Conservation (phyloP, 2,329 filamentous ascomycete genomes). For the Xylariaceae sp. region DNA sequence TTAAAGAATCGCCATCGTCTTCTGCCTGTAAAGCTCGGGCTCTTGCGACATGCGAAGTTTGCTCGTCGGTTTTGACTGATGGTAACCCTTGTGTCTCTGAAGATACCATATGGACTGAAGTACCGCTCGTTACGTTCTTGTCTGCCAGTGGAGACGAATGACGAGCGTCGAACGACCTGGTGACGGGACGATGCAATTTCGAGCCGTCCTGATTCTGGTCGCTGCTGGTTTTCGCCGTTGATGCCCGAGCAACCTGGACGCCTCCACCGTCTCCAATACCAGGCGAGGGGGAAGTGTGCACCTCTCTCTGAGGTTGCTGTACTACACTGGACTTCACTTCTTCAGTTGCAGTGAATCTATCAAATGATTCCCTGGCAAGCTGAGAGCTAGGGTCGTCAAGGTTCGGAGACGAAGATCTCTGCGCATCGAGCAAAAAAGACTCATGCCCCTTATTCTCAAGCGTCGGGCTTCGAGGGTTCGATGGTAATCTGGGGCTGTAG, state of each 20-base stretch:
- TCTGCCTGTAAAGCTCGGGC: constrained; percentile 18
- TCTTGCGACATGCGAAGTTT: constrained; percentile 23
- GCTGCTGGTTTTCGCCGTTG: background rate
- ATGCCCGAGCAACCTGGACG: constrained; percentile 2
- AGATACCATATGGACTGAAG: background rate
- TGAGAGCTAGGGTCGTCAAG: too few species aligned
- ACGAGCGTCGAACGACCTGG: constrained; percentile 6
- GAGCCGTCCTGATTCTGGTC: background rate
- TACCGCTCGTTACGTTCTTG: too few species aligned
- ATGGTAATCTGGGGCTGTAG: constrained; percentile 8
- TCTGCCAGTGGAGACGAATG: background rate
- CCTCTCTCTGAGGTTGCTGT: too few species aligned
- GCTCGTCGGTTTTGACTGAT: constrained; percentile 14
- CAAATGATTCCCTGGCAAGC: too few species aligned
- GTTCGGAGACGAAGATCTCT: constrained; percentile 4
- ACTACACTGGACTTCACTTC: too few species aligned
- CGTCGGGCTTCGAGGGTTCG: too few species aligned
- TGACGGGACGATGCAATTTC: constrained; percentile 6
- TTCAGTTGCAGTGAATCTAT: too few species aligned
- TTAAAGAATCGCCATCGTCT: constrained; percentile 25
- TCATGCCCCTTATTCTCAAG: background rate
- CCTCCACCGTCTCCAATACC: constrained; percentile 2
- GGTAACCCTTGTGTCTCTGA: constrained; percentile 4
- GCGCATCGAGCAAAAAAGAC: constrained; percentile 4
- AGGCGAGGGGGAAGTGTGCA: too few species aligned